A percentile compares a stretch with the other conserved stretches of the same genome.
Conservation (phyloP, 2,329 filamentous ascomycete species). For the Neonectria punicea region DNA sequence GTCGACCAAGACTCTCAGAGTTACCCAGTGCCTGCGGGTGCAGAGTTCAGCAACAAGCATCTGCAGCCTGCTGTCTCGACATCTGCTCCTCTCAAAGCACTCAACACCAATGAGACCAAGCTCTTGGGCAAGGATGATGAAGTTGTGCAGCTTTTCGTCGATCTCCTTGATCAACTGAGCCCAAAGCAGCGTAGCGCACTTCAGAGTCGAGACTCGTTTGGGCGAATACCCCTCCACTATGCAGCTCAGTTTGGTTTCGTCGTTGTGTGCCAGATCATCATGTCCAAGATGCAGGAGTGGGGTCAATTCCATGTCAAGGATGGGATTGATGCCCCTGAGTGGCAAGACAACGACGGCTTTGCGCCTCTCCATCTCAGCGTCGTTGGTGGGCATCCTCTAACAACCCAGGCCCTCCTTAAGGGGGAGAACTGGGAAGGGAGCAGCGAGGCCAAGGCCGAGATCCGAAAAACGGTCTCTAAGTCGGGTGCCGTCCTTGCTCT, state of each 20-base stretch:
- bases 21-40: constrained; percentile 59
- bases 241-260: constrained; percentile 95
- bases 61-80: constrained; percentile 82
- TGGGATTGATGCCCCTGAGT: constrained; percentile 86
- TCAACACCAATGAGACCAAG: constrained; percentile 74
- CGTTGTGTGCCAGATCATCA: constrained; percentile 87
- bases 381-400: constrained; percentile 88
- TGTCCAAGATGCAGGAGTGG: constrained; percentile 91
- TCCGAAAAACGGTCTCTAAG: constrained; percentile 77
- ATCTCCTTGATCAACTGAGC: constrained; percentile 74
- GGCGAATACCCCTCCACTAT: constrained; percentile 89
- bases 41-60: constrained; percentile 73
- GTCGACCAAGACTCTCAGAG: constrained; percentile 64
- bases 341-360: constrained; percentile 93
- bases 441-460: constrained; percentile 69
- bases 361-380: constrained; percentile 93
- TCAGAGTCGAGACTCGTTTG: constrained; percentile 77
- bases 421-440: constrained; percentile 80
- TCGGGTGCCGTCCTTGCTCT: constrained; percentile 89
- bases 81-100: constrained; percentile 66
- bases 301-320: constrained; percentile 83
- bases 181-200: constrained; percentile 75
- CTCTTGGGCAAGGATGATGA: constrained; percentile 77
- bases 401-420: constrained; percentile 82
- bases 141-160: constrained; percentile 73